A percentile compares a stretch with the other conserved stretches of the same genome.
Evolutionary conservation across 2,329 filamentous ascomycete genomes (phyloP).

Genomic region (Botrytis sinoallii): DNA sequence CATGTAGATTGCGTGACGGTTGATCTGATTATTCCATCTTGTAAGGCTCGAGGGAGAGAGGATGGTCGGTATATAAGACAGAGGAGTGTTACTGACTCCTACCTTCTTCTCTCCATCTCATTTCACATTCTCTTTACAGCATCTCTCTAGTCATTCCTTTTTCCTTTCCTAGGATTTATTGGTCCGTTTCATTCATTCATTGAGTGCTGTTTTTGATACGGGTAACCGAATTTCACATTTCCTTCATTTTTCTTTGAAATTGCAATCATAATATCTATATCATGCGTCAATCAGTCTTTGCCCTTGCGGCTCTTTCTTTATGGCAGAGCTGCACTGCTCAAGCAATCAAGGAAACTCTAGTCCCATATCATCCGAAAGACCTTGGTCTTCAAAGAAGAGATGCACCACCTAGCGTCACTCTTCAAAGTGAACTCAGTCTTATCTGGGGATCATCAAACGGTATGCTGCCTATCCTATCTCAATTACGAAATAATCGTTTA

Average conservation of each 20-base stretch:
- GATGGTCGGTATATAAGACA: constrained; percentile 11
- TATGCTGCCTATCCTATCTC: not conserved
- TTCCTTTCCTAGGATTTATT: constrained; percentile 8
- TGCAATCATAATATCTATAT: not conserved
- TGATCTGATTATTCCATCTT: not conserved
- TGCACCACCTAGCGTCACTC: constrained; percentile 11
- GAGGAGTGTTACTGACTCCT: not conserved
- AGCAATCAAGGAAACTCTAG: not conserved
- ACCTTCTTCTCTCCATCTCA: constrained; percentile 3
- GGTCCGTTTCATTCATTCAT: constrained; percentile 19
- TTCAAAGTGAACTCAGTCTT: constrained; percentile 17
- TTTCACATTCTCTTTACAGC: constrained; percentile 15
- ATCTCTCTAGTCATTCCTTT: constrained; percentile 14
- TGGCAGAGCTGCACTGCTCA: constrained; percentile 16
- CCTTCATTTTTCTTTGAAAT: not conserved
- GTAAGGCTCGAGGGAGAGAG: not conserved
- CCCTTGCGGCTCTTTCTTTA: constrained; percentile 17
- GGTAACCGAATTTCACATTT: not conserved
- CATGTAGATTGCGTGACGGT: not conserved
- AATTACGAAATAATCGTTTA: not conserved
- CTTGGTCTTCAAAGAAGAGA: constrained; percentile 16
- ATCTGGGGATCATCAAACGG: constrained; percentile 15
- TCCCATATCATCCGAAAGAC: constrained; percentile 13
- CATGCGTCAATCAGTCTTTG: constrained; percentile 15
- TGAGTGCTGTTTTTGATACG: constrained; percentile 5